Evolutionary conservation across 495 filamentous ascomycete species (phyloP).

Genomic region (Penicillium argentinense): DNA sequence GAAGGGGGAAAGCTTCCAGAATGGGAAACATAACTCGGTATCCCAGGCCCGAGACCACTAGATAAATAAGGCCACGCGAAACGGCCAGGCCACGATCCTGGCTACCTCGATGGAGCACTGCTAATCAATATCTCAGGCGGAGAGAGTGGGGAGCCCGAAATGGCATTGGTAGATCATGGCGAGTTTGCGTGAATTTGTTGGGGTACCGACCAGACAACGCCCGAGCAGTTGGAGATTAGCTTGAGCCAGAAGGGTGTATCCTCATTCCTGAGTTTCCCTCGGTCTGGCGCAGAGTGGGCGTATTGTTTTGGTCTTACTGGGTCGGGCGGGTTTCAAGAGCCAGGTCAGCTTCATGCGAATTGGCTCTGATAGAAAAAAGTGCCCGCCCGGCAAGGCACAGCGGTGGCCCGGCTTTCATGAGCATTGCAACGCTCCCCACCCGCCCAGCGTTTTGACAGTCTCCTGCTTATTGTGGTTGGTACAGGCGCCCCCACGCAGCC

Average conservation of each 20-base stretch:
- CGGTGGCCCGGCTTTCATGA: conserved; percentile 6
- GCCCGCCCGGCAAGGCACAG: not conserved
- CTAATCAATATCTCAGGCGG: conserved; percentile 10
- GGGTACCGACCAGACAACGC: conserved; percentile 10
- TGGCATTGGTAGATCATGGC: conserved; percentile 18
- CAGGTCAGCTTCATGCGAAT: conserved; percentile 5
- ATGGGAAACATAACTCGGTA: conserved; percentile 23
- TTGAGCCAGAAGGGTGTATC: not conserved
- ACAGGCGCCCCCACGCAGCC: conserved; percentile 14
- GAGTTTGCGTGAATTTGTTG: conserved; percentile 14
- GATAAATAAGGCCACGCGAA: conserved; percentile 14
- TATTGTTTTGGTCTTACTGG: conserved; percentile 1
- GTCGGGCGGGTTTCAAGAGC: conserved; percentile 9
- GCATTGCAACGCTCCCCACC: conserved; percentile 21
- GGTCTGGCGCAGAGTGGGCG: not conserved
- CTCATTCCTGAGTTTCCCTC: not conserved
- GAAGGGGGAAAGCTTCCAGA: conserved; percentile 27
- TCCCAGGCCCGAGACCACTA: conserved; percentile 19
- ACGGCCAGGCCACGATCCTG: conserved; percentile 1
- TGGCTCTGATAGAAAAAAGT: conserved; percentile 3
- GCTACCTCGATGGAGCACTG: conserved; percentile 5
- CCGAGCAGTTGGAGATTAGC: conserved; percentile 24
- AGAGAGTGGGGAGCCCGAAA: conserved; percentile 10
- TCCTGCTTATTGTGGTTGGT: conserved; percentile 18
- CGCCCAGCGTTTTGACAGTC: conserved; percentile 14